A percentile compares a stretch with the other conserved stretches of the same genome.
These are phyloP conservation scores for Colletotrichum tabaci DNA, from an alignment of 2,329 filamentous ascomycete species.

Conservation along the genomic window DNA sequence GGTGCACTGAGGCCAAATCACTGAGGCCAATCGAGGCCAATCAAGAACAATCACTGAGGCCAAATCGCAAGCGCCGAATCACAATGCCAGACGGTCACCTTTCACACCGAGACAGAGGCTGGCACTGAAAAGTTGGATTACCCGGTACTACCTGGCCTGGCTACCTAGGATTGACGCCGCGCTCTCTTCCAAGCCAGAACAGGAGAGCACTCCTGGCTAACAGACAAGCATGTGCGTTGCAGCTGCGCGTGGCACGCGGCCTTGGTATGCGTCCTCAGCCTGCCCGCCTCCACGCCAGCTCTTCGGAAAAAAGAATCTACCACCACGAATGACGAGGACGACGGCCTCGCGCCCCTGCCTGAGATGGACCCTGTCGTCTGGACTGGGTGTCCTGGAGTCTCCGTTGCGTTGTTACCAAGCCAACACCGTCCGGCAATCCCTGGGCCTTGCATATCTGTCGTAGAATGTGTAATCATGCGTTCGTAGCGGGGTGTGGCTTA, in stretches of 20 bases:
- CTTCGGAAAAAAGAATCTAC: constrained; percentile 24
- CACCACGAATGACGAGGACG: constrained; percentile 16
- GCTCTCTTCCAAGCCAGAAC: constrained; percentile 33
- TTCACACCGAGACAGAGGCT: not conserved
- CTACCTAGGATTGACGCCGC: constrained; percentile 38
- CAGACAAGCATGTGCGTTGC: constrained; percentile 29
- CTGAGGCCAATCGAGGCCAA: not conserved
- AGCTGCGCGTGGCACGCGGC: constrained; percentile 26
- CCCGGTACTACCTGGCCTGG: constrained; percentile 37
- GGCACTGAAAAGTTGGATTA: constrained; percentile 37
- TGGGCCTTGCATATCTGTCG: constrained; percentile 40
- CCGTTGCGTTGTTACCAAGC: constrained; percentile 25
- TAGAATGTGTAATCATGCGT: constrained; percentile 38
- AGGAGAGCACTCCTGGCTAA: constrained; percentile 24
- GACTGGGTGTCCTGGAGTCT: constrained; percentile 23
- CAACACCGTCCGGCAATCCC: constrained; percentile 37
- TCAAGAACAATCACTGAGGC: not conserved
- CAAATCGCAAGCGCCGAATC: too few relatives aligned
- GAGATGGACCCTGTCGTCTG: constrained; percentile 9
- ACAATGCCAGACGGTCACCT: not conserved
- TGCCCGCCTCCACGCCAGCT: constrained; percentile 24
- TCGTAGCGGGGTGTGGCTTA: constrained; percentile 48
- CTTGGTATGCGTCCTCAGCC: constrained; percentile 16
- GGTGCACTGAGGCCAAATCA: not conserved
- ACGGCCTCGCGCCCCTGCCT: constrained; percentile 3